Evolutionary conservation across 805 yeast genomes (phyloP), one percentile per base, ranked within the genome.

Genomic region (Sungouiozyma intestinalis): DNA sequence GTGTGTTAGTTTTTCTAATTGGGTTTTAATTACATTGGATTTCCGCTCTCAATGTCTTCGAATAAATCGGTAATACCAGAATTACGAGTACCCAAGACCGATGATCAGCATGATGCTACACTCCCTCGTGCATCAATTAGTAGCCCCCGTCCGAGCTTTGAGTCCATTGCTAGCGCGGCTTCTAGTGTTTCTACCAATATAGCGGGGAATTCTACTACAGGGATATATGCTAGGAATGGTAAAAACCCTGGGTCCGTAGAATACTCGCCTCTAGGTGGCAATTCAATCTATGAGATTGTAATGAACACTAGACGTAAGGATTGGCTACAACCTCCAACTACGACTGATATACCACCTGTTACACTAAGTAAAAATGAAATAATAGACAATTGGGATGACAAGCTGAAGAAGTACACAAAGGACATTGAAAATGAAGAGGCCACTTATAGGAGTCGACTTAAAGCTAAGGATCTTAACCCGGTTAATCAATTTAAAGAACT

Each of bases 341-440:
- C 74, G 1, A 71, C 72, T 39, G 97, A 92, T 54, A 90, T 90
- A 9, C 95, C 97, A 0, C 86, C 81, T 18, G 80, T 86, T 9
- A 77, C 73, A 38, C 65, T 90, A 33, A 66, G 81, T 3, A 75
- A 74, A 37, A 54, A 55, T 39, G 53, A 48, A 27, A 57, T 79
- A 3, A 67, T 67, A 16, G 68, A 66, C 39, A 68, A 72, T 5
- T 61, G 72, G 45, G 64, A 68, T 34, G 56, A 64, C 1, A 66
- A 63, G 18, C 65, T 81, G 36, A 64, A 60, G 15, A 50, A 61
- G 2, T 81, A 79, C 48, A 48, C 75, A 11, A 52, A 49, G 14
- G 63, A 66, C 2, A 62, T 79, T 2, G 61, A 66, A 16, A 54
- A 58, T 3, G 77, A 73, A 35, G 77, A 68, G 48, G 66, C 62